Conservation (phyloP, 2,329 filamentous ascomycete species). For the Lanzia echinophila region DNA sequence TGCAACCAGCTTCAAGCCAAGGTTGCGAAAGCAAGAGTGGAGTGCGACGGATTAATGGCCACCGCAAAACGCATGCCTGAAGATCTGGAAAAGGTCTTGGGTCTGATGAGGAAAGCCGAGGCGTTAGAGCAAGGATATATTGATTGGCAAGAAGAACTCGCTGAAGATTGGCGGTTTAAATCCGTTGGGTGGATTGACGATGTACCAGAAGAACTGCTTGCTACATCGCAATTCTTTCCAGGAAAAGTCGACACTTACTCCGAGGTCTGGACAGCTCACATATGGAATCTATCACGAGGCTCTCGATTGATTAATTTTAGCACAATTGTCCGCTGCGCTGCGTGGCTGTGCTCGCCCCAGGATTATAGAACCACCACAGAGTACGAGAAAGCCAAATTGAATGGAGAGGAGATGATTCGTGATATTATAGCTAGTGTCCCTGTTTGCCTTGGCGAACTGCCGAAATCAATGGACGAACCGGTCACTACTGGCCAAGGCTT, state of each 20-base stretch:
- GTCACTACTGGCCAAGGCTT: slow-evolving; percentile 36
- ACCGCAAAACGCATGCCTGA: neutral
- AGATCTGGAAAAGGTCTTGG: slow-evolving; percentile 30
- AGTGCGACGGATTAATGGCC: slow-evolving; percentile 3
- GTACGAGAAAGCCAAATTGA: slow-evolving; percentile 48
- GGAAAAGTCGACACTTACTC: slow-evolving; percentile 52
- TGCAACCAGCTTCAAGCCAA: slow-evolving; percentile 6
- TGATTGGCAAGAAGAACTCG: slow-evolving; percentile 43
- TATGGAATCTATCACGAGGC: slow-evolving; percentile 50
- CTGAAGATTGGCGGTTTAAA: slow-evolving; percentile 43
- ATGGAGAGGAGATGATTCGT: slow-evolving; percentile 45
- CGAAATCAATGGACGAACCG: slow-evolving; percentile 5
- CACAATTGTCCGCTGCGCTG: slow-evolving; percentile 52
- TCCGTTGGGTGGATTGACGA: slow-evolving; percentile 47
- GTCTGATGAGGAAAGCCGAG: slow-evolving; percentile 45
- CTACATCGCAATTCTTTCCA: slow-evolving; percentile 32
- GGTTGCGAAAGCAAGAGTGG: slow-evolving; percentile 1
- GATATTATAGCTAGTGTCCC: slow-evolving; percentile 55
- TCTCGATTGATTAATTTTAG: slow-evolving; percentile 46
- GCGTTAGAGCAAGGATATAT: slow-evolving; percentile 43
- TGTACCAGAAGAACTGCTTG: neutral
- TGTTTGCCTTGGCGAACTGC: slow-evolving; percentile 48
- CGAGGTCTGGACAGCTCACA: slow-evolving; percentile 52
- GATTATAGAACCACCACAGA: slow-evolving; percentile 56
- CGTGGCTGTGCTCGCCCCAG: slow-evolving; percentile 51